Evolutionary conservation across 2,329 filamentous ascomycete species (phyloP).

Genomic region (Lachnellula subtilissima): DNA sequence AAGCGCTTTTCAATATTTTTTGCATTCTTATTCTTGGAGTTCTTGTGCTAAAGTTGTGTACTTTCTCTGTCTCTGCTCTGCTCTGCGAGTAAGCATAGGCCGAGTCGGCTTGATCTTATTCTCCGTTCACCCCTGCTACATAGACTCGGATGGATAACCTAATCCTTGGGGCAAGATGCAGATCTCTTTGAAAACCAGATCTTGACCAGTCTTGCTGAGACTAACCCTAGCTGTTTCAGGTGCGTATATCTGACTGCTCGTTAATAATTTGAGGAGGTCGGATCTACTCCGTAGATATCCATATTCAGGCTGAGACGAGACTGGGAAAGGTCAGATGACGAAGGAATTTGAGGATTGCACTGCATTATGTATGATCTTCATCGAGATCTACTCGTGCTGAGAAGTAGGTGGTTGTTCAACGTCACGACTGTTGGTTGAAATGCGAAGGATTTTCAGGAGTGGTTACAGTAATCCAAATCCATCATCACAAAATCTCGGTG

Average conservation of each 20-base stretch:
- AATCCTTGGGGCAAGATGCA: not conserved
- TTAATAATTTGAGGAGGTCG: not conserved
- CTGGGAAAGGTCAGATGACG: not conserved
- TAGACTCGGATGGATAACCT: not conserved
- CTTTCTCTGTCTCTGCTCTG: not conserved
- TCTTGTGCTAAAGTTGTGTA: not conserved
- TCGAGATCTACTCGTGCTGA: no score
- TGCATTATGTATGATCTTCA: not conserved
- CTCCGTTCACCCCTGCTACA: not conserved
- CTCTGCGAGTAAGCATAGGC: not conserved
- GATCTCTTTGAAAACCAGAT: not conserved
- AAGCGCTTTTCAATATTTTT: no score
- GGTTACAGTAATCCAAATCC: no score
- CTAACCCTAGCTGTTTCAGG: slow-evolving; percentile 15
- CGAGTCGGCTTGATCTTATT: not conserved
- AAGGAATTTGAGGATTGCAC: not conserved
- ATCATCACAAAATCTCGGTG: no score
- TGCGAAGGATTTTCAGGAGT: not conserved
- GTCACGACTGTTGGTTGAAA: not conserved
- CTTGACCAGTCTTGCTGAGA: slow-evolving; percentile 1
- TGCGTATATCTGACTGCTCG: not conserved
- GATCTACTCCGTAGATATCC: not conserved
- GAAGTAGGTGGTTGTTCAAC: no score
- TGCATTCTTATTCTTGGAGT: no score
- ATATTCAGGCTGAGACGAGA: slow-evolving; percentile 1